Conservation (phyloP, 192 early-diverging fungal genomes). For the Podila epicladia region DNA sequence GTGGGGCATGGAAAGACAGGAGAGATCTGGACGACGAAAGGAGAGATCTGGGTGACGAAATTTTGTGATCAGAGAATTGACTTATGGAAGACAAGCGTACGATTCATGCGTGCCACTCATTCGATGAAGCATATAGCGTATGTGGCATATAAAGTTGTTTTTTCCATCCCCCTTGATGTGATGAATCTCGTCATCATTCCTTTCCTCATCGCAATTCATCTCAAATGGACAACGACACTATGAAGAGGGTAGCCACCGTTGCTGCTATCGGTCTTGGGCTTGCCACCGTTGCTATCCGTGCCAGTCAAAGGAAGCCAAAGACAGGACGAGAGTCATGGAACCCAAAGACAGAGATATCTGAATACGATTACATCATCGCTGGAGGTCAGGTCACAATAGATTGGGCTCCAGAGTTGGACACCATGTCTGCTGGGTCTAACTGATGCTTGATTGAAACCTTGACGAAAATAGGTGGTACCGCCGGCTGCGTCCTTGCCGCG, state of each 20-base stretch:
- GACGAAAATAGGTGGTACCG: slow-evolving; percentile 13
- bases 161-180: too few relatives aligned
- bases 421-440: too few relatives aligned
- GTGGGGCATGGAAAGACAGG: too few relatives aligned
- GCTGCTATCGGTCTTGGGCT: slow-evolving; percentile 1
- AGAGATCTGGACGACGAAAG: too few relatives aligned
- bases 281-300: slow-evolving; percentile 1
- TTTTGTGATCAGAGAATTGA: too few relatives aligned
- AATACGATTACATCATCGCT: slow-evolving; percentile 17
- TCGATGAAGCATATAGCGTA: too few relatives aligned
- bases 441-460: too few relatives aligned
- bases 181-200: background rate
- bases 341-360: background rate
- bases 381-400: slow-evolving; percentile 7
- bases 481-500: slow-evolving; percentile 23
- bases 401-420: too few relatives aligned
- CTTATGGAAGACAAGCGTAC: too few relatives aligned
- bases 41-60: too few relatives aligned
- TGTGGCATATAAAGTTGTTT: too few relatives aligned
- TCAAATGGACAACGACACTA: background rate
- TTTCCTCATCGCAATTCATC: background rate
- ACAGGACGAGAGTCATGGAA: slow-evolving; percentile 17
- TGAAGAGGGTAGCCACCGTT: background rate
- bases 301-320: background rate
- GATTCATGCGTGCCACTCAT: too few relatives aligned